A percentile compares a stretch with the other conserved stretches of the same genome.
phyloP scores from a whole-genome alignment of 2,329 filamentous ascomycete genomes.

The Aureobasidium sp. region DNA sequence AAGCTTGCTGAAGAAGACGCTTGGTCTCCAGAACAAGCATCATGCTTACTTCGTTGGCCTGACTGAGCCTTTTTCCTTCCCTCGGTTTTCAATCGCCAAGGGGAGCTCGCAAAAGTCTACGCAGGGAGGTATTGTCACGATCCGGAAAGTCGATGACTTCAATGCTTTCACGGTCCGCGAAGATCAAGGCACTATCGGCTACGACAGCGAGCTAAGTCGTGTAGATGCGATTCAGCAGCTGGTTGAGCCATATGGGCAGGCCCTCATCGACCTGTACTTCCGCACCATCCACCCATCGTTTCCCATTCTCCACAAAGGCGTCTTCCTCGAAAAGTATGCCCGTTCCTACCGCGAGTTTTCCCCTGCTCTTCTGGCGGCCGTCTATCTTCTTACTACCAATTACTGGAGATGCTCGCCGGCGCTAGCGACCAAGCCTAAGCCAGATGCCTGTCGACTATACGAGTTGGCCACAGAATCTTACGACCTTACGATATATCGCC shows the following conservation, averaged over 20 bases:
- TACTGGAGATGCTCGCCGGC: slow-evolving; percentile 52
- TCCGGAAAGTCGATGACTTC: slow-evolving; percentile 11
- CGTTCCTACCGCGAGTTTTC: slow-evolving; percentile 50
- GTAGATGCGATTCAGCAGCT: slow-evolving; percentile 61
- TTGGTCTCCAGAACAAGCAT: slow-evolving; percentile 23
- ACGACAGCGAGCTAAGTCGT: slow-evolving; percentile 33
- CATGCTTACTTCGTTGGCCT: slow-evolving; percentile 21
- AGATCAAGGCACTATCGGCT: slow-evolving; percentile 18
- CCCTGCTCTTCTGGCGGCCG: slow-evolving; percentile 49
- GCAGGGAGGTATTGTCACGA: neutral
- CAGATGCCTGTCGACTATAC: slow-evolving; percentile 29
- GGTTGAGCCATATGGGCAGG: slow-evolving; percentile 60
- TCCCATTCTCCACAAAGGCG: slow-evolving; percentile 51
- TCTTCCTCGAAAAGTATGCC: slow-evolving; percentile 53
- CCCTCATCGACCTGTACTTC: slow-evolving; percentile 67
- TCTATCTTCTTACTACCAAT: slow-evolving; percentile 54
- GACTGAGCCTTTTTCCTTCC: slow-evolving; percentile 16
- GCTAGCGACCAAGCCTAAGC: slow-evolving; percentile 37
- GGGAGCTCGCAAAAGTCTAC: neutral
- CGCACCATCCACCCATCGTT: slow-evolving; percentile 51
- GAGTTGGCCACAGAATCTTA: slow-evolving; percentile 29
- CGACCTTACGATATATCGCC: slow-evolving; percentile 28
- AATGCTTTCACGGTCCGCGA: slow-evolving; percentile 60
- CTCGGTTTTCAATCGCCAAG: neutral
- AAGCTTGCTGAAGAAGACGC: slow-evolving; percentile 56